Evolutionary conservation across 2,329 filamentous ascomycete species (phyloP), one percentile per base, ranked within the genome.

Genomic region (Ascochyta fabae): DNA sequence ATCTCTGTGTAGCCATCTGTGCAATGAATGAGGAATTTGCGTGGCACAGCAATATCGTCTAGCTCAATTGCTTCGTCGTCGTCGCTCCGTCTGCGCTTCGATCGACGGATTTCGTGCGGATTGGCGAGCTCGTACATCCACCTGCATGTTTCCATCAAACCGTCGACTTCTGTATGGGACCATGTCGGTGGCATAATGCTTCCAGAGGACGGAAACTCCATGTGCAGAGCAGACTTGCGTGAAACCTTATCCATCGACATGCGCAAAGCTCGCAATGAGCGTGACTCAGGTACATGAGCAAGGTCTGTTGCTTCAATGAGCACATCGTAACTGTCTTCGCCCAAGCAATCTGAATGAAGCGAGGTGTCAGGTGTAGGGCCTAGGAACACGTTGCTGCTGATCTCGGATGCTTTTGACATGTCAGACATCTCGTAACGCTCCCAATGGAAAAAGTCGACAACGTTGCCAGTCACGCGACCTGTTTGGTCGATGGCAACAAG

Each of bases 1-100:
- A 90, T 94, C 76, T 99, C 95, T 0, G 95, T 99, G 69, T 99
- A 99, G 16, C 95, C 95, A 74, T 99, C 95, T 2, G 89, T 88
- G 74, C 95, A 98, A 75, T 98, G 94, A 36, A 99, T 90, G 29
- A 98, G 84, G 31, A 98, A 86, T 70, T 87, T 92, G 47, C 60
- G 86, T 81, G 51, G 86, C 33, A 48, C 66, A 48, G 62, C 51
- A 51, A 72, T 61, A 27, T 72, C 71, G 72, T 60, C 65, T 81
- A 88, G 85, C 41, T 78, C 77, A 49, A 83, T 81, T 61, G 88
- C 86, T 61, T 87, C 84, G 7, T 75, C 72, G 50, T 83, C 76
- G 23, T 68, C 78, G 53, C 66, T 72, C 35, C 78, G 80, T 67
- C 76, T 77, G 68, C 77, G 78, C 68, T 77, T 81, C 39, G 53